Conservation (phyloP, 345 rosid genomes). For the Nasturtium officinale region DNA sequence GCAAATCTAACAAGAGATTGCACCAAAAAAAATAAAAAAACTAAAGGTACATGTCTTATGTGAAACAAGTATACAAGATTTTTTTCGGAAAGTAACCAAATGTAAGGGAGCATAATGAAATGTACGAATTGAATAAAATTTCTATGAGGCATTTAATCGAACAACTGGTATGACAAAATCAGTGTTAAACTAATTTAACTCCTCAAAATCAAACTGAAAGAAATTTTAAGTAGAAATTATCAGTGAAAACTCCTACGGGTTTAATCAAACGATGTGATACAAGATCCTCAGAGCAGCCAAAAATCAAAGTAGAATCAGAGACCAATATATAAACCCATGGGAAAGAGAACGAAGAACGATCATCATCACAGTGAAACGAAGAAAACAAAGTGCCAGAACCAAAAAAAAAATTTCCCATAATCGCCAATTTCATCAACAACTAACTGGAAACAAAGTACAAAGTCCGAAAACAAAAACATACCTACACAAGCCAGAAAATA, state of each 20-base stretch:
- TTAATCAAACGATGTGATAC: neutral
- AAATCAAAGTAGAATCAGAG: neutral
- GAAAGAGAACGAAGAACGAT: neutral
- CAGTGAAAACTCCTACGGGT: neutral
- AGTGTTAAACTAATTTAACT: neutral
- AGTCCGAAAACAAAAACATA: neutral
- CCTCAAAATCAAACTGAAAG: neutral
- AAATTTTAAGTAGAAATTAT: neutral
- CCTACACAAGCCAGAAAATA: neutral
- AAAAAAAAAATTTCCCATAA: neutral
- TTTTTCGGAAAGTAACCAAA: neutral
- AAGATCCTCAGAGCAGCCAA: neutral
- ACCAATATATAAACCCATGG: neutral
- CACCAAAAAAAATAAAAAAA: neutral
- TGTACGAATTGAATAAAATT: neutral
- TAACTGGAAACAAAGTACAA: neutral
- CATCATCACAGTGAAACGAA: neutral
- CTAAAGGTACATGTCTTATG: neutral
- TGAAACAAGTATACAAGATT: neutral
- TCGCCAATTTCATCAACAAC: neutral
- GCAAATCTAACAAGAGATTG: constrained; percentile 30
- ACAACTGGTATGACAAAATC: constrained; percentile 5
- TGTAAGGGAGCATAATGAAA: neutral
- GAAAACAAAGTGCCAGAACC: neutral
- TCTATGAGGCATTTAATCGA: constrained; percentile 11